Evolutionary conservation across 2,329 filamentous ascomycete genomes (phyloP).

Genomic region (Neurospora sp.): DNA sequence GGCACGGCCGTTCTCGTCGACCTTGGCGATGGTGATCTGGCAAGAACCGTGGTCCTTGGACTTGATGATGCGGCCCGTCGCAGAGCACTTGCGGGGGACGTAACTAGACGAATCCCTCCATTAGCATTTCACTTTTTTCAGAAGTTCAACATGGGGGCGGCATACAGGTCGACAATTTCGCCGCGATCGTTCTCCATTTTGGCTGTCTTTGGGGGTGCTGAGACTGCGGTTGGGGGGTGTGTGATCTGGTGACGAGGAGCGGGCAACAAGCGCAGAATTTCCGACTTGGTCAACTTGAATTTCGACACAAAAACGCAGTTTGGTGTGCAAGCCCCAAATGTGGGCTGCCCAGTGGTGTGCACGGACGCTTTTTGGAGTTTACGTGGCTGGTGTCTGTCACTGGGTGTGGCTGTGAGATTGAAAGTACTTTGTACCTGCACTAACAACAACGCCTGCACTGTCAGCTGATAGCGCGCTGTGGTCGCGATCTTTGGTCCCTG

Average conservation of each 20-base stretch:
- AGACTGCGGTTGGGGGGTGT: constrained; percentile 21
- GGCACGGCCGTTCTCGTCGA: constrained; percentile 96
- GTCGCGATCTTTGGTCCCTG: constrained; percentile 8
- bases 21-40: constrained; percentile 94
- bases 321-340: constrained; percentile 16
- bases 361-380: constrained; percentile 7
- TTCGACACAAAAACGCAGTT: constrained; percentile 18
- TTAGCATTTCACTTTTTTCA: constrained; percentile 19
- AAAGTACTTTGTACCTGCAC: background rate
- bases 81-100: constrained; percentile 97
- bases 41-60: constrained; percentile 99
- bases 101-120: constrained; percentile 48
- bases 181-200: constrained; percentile 98
- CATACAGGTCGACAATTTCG: constrained; percentile 97
- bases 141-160: background rate
- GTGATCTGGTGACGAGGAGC: constrained; percentile 18
- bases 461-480: constrained; percentile 22
- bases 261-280: constrained; percentile 21
- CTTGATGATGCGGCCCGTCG: constrained; percentile 99
- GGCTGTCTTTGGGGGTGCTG: constrained; percentile 31
- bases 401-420: background rate
- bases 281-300: constrained; percentile 16
- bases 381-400: constrained; percentile 3
- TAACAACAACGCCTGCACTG: constrained; percentile 3
- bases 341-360: constrained; percentile 9